A percentile compares a stretch with the other conserved stretches of the same genome.
Conservation (phyloP, 192 early-diverging fungal species). For the Hyaloraphidium curvatum region DNA sequence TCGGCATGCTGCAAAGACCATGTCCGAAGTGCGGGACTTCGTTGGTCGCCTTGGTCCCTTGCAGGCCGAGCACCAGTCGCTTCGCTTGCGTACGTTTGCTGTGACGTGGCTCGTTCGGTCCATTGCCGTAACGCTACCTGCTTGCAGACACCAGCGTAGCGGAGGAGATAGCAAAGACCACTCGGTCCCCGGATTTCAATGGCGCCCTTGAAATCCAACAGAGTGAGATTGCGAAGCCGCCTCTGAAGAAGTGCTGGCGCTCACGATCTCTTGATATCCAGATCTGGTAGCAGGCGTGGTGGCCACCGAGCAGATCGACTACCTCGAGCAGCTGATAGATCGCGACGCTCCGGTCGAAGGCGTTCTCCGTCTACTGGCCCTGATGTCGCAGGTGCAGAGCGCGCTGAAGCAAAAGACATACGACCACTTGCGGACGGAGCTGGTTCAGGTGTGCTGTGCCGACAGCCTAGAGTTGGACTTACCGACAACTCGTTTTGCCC, state of each 20-base stretch:
- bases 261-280: constrained; percentile 11
- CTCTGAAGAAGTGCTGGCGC: constrained; percentile 9
- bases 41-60: constrained; percentile 64
- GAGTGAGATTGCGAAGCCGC: too few relatives aligned
- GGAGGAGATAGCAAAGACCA: constrained; percentile 61
- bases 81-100: constrained; percentile 41
- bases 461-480: background rate
- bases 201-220: constrained; percentile 73
- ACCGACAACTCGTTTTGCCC: background rate
- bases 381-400: constrained; percentile 65
- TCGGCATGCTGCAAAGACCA: constrained; percentile 75
- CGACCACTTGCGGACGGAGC: constrained; percentile 65
- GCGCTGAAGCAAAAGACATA: constrained; percentile 65
- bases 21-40: constrained; percentile 83
- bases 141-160: constrained; percentile 51
- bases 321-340: constrained; percentile 72
- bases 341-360: constrained; percentile 46
- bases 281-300: constrained; percentile 53
- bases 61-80: constrained; percentile 69
- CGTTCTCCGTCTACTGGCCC: constrained; percentile 60
- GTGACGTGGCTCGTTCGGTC: background rate
- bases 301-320: constrained; percentile 45
- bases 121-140: background rate
- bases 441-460: constrained; percentile 38
- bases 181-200: constrained; percentile 66